Conservation (phyloP, 2,329 filamentous ascomycete genomes). For the Fusarium udum region DNA sequence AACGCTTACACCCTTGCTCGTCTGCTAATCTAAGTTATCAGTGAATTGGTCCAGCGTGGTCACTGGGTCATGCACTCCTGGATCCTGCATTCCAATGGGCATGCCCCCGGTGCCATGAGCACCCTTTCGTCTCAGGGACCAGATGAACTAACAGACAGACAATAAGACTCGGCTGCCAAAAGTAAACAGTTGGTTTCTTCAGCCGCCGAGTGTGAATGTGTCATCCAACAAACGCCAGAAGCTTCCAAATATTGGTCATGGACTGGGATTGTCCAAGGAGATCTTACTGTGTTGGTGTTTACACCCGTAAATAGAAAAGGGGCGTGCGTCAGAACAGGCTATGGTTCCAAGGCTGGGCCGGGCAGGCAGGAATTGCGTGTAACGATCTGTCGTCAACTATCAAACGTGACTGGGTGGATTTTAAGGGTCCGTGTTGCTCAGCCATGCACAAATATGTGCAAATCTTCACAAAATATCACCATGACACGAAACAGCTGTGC, state of each 20-base stretch:
- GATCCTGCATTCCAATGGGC: conserved; percentile 41
- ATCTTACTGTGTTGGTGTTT: conserved; percentile 14
- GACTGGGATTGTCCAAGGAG: conserved; percentile 4
- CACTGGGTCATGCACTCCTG: conserved; percentile 41
- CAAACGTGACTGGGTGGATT: conserved; percentile 22
- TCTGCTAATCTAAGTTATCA: conserved; percentile 34
- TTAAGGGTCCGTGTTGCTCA: conserved; percentile 17
- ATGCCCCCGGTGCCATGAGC: background rate
- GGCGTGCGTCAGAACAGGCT: conserved; percentile 30
- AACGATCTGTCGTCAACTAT: conserved; percentile 20
- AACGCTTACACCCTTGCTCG: conserved; percentile 19
- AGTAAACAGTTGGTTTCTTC: conserved; percentile 29
- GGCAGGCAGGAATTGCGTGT: conserved; percentile 17
- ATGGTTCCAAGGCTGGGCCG: conserved; percentile 21
- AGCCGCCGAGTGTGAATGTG: background rate
- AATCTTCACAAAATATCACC: conserved; percentile 3
- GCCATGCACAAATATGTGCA: conserved; percentile 32
- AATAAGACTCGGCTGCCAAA: background rate
- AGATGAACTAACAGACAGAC: conserved; percentile 7
- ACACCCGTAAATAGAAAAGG: conserved; percentile 34
- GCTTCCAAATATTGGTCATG: conserved; percentile 8
- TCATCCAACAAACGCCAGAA: conserved; percentile 25
- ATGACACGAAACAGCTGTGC: conserved; percentile 21
- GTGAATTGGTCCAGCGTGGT: conserved; percentile 15
- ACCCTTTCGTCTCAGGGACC: conserved; percentile 27